Evolutionary conservation across 805 yeast species (phyloP).

Genomic region (Saccharomycopsis schoenii): DNA sequence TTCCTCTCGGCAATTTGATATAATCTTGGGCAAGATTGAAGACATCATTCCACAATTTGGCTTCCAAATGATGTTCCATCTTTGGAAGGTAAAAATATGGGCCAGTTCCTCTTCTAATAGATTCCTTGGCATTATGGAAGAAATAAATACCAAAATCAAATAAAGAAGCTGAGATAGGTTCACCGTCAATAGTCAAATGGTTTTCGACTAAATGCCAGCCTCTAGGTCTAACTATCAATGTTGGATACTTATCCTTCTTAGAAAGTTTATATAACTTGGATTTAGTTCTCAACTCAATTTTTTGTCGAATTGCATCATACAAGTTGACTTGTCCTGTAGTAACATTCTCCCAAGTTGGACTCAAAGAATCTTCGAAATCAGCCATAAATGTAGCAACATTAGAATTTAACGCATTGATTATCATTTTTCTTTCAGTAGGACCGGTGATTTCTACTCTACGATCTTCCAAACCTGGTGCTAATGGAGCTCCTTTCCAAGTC

Average conservation of each 20-base stretch:
- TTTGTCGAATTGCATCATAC: constrained; percentile 57
- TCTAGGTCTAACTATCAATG: constrained; percentile 44
- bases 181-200: constrained; percentile 58
- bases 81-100: constrained; percentile 69
- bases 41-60: constrained; percentile 66
- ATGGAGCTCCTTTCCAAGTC: constrained; percentile 62
- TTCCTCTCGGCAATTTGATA: constrained; percentile 53
- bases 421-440: constrained; percentile 69
- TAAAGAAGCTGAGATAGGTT: constrained; percentile 54
- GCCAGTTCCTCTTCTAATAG: constrained; percentile 48
- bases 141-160: constrained; percentile 66
- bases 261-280: constrained; percentile 37
- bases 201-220: constrained; percentile 69
- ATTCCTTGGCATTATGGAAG: constrained; percentile 56
- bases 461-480: constrained; percentile 60
- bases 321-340: constrained; percentile 62
- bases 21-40: constrained; percentile 58
- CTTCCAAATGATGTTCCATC: constrained; percentile 70
- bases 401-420: constrained; percentile 61
- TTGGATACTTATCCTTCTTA: constrained; percentile 38
- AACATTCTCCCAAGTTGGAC: constrained; percentile 62
- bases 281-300: constrained; percentile 31
- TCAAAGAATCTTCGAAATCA: constrained; percentile 63
- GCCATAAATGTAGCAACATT: constrained; percentile 68
- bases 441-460: constrained; percentile 71